A percentile compares a stretch with the other conserved stretches of the same genome.
phyloP scores from a whole-genome alignment of 2,329 filamentous ascomycete genomes.

The Niveomyces coronatus region DNA sequence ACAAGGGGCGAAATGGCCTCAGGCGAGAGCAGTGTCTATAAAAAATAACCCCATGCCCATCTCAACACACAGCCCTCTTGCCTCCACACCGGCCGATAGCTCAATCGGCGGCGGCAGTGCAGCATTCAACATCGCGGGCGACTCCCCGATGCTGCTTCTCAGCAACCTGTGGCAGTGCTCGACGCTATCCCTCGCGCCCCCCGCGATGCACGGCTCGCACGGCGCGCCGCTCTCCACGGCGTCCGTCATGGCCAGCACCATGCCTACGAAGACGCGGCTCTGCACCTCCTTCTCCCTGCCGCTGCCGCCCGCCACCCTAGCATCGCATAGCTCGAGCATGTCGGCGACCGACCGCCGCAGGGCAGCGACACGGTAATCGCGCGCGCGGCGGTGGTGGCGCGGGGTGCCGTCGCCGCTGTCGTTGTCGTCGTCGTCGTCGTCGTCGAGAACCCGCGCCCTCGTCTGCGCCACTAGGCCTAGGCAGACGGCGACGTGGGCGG shows the following conservation, averaged over 20 bases:
- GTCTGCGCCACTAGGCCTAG: constrained; percentile 26
- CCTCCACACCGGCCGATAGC: not conserved
- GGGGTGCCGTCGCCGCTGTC: constrained; percentile 20
- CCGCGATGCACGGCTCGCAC: constrained; percentile 18
- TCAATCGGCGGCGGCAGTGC: too few species aligned
- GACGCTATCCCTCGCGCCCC: constrained; percentile 24
- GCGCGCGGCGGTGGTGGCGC: constrained; percentile 16
- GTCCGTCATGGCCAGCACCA: constrained; percentile 30
- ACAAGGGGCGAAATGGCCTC: too few species aligned
- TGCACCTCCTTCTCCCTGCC: constrained; percentile 38
- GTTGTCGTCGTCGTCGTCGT: too few species aligned
- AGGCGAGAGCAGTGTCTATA: constrained; percentile 2
- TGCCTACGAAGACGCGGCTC: constrained; percentile 27
- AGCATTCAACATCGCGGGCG: constrained; percentile 2
- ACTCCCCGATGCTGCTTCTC: constrained; percentile 5
- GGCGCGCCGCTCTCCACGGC: constrained; percentile 17
- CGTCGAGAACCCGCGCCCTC: constrained; percentile 20
- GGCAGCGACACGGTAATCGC: too few species aligned
- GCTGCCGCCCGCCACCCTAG: constrained; percentile 22
- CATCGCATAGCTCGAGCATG: constrained; percentile 16
- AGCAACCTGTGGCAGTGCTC: constrained; percentile 21
- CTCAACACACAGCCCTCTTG: not conserved
- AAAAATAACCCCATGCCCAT: constrained; percentile 8
- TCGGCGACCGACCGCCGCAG: constrained; percentile 22
- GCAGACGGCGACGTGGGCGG: constrained; percentile 21